Evolutionary conservation across 345 rosid genomes (phyloP), one percentile per base, ranked within the genome.

Genomic region (Eucalyptus tenuipes): DNA sequence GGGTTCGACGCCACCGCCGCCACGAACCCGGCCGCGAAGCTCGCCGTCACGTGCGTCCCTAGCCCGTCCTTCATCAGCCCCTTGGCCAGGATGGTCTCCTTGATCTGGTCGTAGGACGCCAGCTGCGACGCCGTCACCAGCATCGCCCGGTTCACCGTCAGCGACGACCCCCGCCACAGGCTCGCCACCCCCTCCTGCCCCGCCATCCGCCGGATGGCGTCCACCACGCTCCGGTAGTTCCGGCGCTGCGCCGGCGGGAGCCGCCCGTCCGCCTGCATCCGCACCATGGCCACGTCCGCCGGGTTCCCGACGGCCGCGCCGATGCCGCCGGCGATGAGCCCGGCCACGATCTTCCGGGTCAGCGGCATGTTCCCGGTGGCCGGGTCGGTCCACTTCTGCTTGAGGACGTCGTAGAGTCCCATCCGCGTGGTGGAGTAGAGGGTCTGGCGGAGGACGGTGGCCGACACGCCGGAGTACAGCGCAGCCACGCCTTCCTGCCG

Each of bases 241-340:
- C 98, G 95, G 64, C 99, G 92, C 27, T 97, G 90, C 5, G 89
- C 86, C 15, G 86, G 45, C 1, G 99, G 98, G 47, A 97, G 95
- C 29, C 98, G 95, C 1, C 98, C 99, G 86, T 97, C 99, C 11
- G 97, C 98, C 89, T 97, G 99, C 98, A 97, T 97, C 13, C 99
- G 92, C 49, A 97, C 99, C 98, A 96, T 96, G 2, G 98, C 96
- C n/a, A 97, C 96, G 66, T 97, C 99, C 0, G 99, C 98, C 1
- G 99, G 99, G 71, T 97, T 97, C 22, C 99, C 99, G 4, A 96
- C 96, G 9, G 96, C 94, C 0, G 98, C 98, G 7, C 99, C 99
- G 47, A 97, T 94, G 2, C 91, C 98, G 10, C 98, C 99, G 50
- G 99, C 98, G 47, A 94, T 92, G 24, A 94, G 91, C 2, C 99